Evolutionary conservation across 2,329 filamentous ascomycete species (phyloP).

Genomic region (Zymoseptoria tritici): DNA sequence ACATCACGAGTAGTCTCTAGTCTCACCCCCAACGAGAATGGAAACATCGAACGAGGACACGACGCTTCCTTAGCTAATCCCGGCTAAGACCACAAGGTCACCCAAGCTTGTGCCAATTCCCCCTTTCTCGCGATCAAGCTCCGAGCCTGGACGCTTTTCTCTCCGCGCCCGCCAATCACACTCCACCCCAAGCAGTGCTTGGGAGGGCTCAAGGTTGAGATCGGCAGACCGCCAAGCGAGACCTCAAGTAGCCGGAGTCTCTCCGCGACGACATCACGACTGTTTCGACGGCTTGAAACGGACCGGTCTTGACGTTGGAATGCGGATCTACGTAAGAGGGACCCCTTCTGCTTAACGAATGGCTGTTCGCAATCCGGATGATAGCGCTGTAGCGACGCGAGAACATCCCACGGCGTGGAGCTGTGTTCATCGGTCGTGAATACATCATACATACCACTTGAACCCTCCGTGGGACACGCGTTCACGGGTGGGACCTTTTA

Average conservation of each 20-base stretch:
- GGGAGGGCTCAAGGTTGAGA: neutral
- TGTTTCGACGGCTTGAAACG: neutral
- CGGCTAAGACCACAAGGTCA: neutral
- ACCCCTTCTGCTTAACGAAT: neutral
- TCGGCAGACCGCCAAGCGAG: neutral
- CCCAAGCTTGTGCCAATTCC: conserved; percentile 1
- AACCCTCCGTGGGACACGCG: neutral
- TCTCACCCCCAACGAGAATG: too few relatives aligned
- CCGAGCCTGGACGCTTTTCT: neutral
- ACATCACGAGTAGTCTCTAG: too few relatives aligned
- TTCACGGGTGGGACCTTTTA: neutral
- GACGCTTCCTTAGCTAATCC: neutral
- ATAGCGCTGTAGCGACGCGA: neutral
- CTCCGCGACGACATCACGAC: neutral
- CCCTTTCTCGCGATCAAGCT: neutral
- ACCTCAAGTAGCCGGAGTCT: neutral
- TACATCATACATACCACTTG: neutral
- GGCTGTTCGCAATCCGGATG: neutral
- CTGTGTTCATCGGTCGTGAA: neutral
- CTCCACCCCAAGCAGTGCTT: neutral
- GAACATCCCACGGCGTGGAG: neutral
- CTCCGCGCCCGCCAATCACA: neutral
- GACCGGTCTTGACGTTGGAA: neutral
- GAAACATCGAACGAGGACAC: neutral
- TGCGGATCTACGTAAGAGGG: neutral